These are phyloP conservation scores for Gaultheria prostrata DNA, from an alignment of 148 eudicot genomes.

Conservation along the genomic window DNA sequence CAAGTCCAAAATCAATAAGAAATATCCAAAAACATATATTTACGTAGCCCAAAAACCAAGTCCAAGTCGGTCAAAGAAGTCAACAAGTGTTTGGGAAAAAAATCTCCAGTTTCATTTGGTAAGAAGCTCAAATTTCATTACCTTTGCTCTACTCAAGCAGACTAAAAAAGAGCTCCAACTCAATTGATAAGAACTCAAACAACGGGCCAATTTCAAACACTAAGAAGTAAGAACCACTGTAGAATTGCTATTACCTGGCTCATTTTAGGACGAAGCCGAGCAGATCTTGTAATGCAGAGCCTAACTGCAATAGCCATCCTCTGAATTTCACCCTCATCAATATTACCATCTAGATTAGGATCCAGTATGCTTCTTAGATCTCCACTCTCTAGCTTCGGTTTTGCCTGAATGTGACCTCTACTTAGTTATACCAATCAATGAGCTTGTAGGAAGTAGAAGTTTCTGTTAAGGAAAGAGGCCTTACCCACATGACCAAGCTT, in stretches of 20 bases:
- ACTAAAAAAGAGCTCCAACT: neutral
- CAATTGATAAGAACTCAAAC: neutral
- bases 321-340: conserved; percentile 55
- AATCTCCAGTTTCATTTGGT: neutral
- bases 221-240: neutral
- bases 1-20: neutral
- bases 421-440: neutral
- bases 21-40: neutral
- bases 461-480: conserved; percentile 13
- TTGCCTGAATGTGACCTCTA: conserved; percentile 53
- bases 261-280: conserved; percentile 84
- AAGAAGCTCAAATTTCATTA: neutral
- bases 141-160: neutral
- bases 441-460: neutral
- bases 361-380: conserved; percentile 60
- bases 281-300: conserved; percentile 74
- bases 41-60: neutral
- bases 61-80: neutral
- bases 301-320: conserved; percentile 80
- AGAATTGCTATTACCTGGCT: conserved; percentile 47
- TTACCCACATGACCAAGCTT: conserved; percentile 98
- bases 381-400: conserved; percentile 65
- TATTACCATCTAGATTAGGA: conserved; percentile 42
- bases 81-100: neutral
- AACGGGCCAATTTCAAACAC: neutral